Conservation (phyloP, 768 basidiomycete species). For the Kwoniella bestiolae region DNA sequence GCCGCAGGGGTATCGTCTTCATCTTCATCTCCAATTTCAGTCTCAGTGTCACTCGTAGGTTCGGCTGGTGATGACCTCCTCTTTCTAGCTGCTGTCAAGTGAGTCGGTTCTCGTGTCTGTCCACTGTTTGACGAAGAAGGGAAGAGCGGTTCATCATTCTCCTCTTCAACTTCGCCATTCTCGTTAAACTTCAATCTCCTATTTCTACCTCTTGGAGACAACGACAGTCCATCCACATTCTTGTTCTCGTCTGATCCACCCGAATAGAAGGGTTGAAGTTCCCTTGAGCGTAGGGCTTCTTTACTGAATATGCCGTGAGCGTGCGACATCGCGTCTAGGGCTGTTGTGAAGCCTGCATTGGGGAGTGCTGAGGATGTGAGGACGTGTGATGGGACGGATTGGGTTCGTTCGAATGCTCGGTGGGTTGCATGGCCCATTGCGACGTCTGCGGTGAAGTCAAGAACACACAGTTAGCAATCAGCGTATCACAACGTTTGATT, state of each 20-base stretch:
- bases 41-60: conserved; percentile 33
- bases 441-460: conserved; percentile 13
- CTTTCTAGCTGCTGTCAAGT: conserved; percentile 18
- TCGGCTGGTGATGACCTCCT: conserved; percentile 26
- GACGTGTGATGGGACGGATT: conserved; percentile 28
- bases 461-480: no score
- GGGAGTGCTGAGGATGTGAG: not conserved
- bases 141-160: conserved; percentile 16
- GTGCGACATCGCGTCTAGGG: conserved; percentile 19
- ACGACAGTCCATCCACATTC: conserved; percentile 16
- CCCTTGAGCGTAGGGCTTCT: conserved; percentile 14
- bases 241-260: conserved; percentile 9
- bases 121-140: not conserved
- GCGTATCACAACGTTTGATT: no score
- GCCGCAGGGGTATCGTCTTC: conserved; percentile 13
- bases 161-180: conserved; percentile 34
- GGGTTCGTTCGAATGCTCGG: conserved; percentile 33
- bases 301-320: conserved; percentile 31
- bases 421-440: conserved; percentile 21
- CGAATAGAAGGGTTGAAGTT: conserved; percentile 29
- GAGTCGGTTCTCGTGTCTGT: not conserved
- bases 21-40: conserved; percentile 39
- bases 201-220: conserved; percentile 7
- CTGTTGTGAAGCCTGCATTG: conserved; percentile 26
- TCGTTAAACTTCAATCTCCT: conserved; percentile 22